Base-by-base conservation (phyloP, 2,329 filamentous ascomycete species). In the Cladophialophora psammophila region DNA sequence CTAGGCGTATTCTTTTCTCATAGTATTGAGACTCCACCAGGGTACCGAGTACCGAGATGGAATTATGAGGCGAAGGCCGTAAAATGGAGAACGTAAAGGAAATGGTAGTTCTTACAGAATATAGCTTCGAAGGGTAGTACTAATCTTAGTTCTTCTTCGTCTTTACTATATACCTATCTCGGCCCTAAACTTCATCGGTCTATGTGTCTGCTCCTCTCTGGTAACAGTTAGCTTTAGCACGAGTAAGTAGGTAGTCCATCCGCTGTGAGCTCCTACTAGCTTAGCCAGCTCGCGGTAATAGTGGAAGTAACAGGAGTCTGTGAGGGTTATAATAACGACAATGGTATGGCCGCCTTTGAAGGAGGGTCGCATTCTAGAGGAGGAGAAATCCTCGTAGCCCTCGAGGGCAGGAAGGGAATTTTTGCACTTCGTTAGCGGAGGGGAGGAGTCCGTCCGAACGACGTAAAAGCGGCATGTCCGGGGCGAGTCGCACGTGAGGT, bases 61-160 rank as follows among this genome's bases (percentile, higher is more conserved):
- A n/a, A n/a, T 12, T 12, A 42, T 2, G n/a, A n/a, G 12, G 40
- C n/a, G 40, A 42, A 26, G 40, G 40, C 26, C 26, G 26, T 3
- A 26, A 26, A 26, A 26, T 2, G 26, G 26, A 26, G 26, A 26
- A 26, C 26, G 26, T 26, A 26, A 26, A 42, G 40, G n/a, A n/a
- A 42, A 42, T 2, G 2, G 52, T 34, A 34, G 52, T 8, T 31
- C 9, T 54, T n/a, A 34, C 8, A 54, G 26, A 12, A 54, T 2
- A 10, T 36, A 20, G 53, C 12, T 20, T 35, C 53, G 9, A 32
- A 55, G 26, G 26, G 26, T 26, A 2, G 26, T 26, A 26, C n/a
- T n/a, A n/a, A n/a, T 26, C 32, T 55, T 36, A 10, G 53, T 55
- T 54, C 10, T 54, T 55, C 52, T 55, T 55, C n/a, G 31, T 55